These are phyloP conservation scores for Phanerochaete sordida DNA, from an alignment of 768 basidiomycete genomes.

Conservation along the genomic window DNA sequence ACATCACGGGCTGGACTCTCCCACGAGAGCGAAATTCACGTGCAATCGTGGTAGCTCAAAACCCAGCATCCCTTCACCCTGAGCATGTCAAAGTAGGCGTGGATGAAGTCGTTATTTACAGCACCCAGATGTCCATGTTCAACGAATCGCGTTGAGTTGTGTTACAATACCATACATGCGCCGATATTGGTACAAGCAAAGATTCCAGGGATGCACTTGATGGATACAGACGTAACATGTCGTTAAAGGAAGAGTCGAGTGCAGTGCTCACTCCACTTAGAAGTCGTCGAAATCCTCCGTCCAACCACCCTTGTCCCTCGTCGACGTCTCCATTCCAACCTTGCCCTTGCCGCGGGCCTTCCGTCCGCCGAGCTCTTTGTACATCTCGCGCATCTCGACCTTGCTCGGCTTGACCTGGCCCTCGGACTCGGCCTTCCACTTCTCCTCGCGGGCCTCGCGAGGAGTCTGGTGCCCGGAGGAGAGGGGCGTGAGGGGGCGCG, in stretches of 20 bases:
- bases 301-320: slow-evolving; percentile 83
- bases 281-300: slow-evolving; percentile 29
- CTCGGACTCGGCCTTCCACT: slow-evolving; percentile 60
- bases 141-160: too few species aligned
- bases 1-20: too few species aligned
- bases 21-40: too few species aligned
- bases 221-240: too few species aligned
- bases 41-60: too few species aligned
- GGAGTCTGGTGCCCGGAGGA: slow-evolving; percentile 72
- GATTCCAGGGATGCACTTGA: too few species aligned
- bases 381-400: slow-evolving; percentile 84
- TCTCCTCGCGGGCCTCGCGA: slow-evolving; percentile 73
- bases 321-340: slow-evolving; percentile 48
- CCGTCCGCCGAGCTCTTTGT: slow-evolving; percentile 86
- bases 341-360: slow-evolving; percentile 76
- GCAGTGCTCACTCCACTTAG: not conserved
- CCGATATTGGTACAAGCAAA: too few species aligned
- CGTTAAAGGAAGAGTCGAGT: not conserved
- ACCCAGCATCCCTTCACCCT: too few species aligned
- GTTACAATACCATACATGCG: too few species aligned
- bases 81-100: too few species aligned
- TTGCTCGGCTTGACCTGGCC: slow-evolving; percentile 59
- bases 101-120: too few species aligned
- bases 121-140: too few species aligned
- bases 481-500: slow-evolving; percentile 47